These are phyloP conservation scores for Leccinum cinnamomeum DNA, from an alignment of 1,284 basidiomycete species.

Conservation along the genomic window DNA sequence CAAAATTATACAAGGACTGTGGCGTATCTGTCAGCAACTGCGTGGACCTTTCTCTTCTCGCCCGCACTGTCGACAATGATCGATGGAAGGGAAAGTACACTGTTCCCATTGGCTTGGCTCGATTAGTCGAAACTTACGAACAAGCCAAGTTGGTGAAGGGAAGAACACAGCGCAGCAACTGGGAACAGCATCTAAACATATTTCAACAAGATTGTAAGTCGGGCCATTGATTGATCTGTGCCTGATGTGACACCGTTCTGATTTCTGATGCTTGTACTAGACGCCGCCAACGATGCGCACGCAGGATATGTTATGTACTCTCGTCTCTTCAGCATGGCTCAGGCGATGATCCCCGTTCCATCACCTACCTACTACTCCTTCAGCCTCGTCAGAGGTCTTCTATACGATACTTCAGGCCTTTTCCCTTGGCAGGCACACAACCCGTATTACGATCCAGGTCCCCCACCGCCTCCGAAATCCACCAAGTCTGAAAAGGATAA, in stretches of 20 bases:
- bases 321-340: constrained; percentile 43
- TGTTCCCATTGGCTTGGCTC: constrained; percentile 55
- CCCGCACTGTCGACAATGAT: constrained; percentile 63
- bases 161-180: constrained; percentile 61
- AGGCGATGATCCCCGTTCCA: constrained; percentile 41
- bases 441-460: constrained; percentile 69
- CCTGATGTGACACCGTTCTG: constrained; percentile 3
- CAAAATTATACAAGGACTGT: constrained; percentile 60
- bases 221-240: background rate
- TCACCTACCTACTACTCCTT: constrained; percentile 56
- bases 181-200: constrained; percentile 51
- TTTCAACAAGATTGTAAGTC: constrained; percentile 60
- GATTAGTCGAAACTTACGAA: constrained; percentile 60
- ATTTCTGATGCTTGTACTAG: constrained; percentile 37
- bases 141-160: constrained; percentile 54
- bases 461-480: constrained; percentile 47
- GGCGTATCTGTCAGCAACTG: constrained; percentile 52
- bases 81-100: constrained; percentile 68
- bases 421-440: constrained; percentile 55
- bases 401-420: constrained; percentile 39
- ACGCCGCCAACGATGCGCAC: constrained; percentile 72
- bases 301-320: constrained; percentile 54
- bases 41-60: constrained; percentile 67
- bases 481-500: constrained; percentile 25
- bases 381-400: constrained; percentile 45